phyloP scores from a whole-genome alignment of 164 flowering plant genomes.

The Cinnamomum micranthum region DNA sequence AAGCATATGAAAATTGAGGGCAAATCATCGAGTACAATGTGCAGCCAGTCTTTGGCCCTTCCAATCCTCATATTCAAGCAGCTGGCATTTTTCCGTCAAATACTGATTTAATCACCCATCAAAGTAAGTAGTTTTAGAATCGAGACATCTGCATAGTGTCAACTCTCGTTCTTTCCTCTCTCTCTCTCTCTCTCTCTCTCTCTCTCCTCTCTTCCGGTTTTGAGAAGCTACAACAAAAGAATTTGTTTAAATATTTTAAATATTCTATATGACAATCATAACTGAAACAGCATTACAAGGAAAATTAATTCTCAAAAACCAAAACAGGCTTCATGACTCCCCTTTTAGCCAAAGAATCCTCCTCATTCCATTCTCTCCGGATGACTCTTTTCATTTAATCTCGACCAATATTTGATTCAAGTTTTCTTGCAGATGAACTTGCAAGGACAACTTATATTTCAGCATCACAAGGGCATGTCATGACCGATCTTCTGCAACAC shows the following conservation, averaged over 20 bases:
- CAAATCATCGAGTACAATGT: conserved; percentile 23
- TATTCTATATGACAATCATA: no score
- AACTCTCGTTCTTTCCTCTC: neutral
- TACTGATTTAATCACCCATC: neutral
- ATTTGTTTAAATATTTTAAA: no score
- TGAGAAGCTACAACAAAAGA: no score
- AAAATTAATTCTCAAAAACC: no score
- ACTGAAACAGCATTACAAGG: no score
- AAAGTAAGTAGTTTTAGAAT: conserved; percentile 2
- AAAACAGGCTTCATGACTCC: no score
- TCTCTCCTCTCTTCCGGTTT: no score
- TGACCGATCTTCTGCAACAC: no score
- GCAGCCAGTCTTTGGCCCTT: conserved; percentile 9
- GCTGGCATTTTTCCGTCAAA: conserved; percentile 12
- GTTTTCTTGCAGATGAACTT: conserved; percentile 25
- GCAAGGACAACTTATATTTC: neutral
- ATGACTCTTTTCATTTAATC: no score
- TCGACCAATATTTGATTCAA: neutral
- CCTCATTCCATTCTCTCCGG: no score
- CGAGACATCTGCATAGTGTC: neutral
- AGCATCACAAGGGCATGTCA: no score
- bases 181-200: neutral
- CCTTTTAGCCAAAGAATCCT: no score
- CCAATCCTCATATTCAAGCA: conserved; percentile 13
- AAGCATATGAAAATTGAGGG: conserved; percentile 37